A percentile compares a stretch with the other conserved stretches of the same genome.
Conservation (phyloP, 1,284 basidiomycete species). For the Grifola frondosa region DNA sequence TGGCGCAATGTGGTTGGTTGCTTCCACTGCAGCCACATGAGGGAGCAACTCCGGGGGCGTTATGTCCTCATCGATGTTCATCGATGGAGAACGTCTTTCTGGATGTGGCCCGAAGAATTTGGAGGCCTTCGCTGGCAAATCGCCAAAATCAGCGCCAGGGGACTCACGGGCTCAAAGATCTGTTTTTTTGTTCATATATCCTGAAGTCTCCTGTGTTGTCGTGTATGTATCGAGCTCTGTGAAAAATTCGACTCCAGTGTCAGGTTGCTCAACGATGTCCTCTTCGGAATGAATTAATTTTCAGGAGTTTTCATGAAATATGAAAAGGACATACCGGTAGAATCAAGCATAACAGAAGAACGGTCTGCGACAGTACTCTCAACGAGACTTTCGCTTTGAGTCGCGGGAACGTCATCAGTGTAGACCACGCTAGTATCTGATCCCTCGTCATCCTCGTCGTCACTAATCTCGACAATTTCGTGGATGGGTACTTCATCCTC, state of each 20-base stretch:
- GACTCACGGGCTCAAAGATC: slow-evolving; percentile 19
- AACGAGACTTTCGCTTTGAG: too few relatives aligned
- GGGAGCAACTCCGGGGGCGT: too few relatives aligned
- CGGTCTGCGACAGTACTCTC: too few relatives aligned
- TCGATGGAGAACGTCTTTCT: not conserved
- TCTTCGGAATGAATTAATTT: too few relatives aligned
- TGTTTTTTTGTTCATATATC: too few relatives aligned
- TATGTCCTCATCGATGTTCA: slow-evolving; percentile 2
- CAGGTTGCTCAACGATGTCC: not conserved
- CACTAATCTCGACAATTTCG: slow-evolving; percentile 28
- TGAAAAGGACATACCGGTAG: too few relatives aligned
- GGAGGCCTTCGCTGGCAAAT: slow-evolving; percentile 16
- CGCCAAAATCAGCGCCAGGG: slow-evolving; percentile 17
- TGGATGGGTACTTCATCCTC: not conserved
- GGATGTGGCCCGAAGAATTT: slow-evolving; percentile 2
- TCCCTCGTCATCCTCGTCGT: slow-evolving; percentile 25
- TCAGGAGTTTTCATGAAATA: too few relatives aligned
- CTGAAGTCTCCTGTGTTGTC: slow-evolving; percentile 4
- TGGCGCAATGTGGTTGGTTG: not conserved
- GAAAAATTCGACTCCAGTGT: slow-evolving; percentile 26
- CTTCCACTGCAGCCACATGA: not conserved
- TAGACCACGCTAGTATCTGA: too few relatives aligned
- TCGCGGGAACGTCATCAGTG: too few relatives aligned
- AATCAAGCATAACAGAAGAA: too few relatives aligned
- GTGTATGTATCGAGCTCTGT: slow-evolving; percentile 22